phyloP scores from a whole-genome alignment of 139 green algal genomes.

The Asterochloris erici region DNA sequence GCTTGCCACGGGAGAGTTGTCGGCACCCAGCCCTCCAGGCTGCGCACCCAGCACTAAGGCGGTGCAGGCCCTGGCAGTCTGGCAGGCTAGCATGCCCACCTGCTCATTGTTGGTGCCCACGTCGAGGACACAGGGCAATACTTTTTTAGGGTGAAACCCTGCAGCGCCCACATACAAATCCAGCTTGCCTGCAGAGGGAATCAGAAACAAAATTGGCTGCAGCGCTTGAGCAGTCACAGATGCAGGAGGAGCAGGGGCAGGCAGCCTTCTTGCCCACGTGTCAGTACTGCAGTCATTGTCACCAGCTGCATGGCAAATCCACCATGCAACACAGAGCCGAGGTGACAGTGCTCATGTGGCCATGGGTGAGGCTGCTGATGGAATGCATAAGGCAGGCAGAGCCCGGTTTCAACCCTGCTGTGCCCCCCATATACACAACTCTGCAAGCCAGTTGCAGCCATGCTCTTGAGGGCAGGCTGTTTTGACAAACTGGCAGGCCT shows the following conservation, averaged over 20 bases:
- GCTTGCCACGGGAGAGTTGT: too few relatives aligned
- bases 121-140: constrained; percentile 87
- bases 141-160: constrained; percentile 78
- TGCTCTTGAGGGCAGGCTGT: neutral
- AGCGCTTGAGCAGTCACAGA: neutral
- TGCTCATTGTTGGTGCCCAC: constrained; percentile 82
- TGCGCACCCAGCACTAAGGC: too few relatives aligned
- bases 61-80: too few relatives aligned
- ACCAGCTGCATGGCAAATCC: neutral
- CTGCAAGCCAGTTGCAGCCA: neutral
- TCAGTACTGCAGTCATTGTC: neutral
- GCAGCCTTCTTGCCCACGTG: too few relatives aligned
- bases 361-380: too few relatives aligned
- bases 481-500: neutral
- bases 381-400: too few relatives aligned
- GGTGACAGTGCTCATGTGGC: too few relatives aligned
- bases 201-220: neutral
- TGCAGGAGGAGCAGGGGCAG: neutral
- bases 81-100: constrained; percentile 20
- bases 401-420: too few relatives aligned
- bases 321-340: too few relatives aligned
- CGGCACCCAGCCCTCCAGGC: too few relatives aligned
- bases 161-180: constrained; percentile 91
- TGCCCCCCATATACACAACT: too few relatives aligned
- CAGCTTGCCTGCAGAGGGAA: constrained; percentile 71